A percentile compares a stretch with the other conserved stretches of the same genome.
phyloP scores from a whole-genome alignment of 805 yeast genomes.

The Pachysolen tannophilus region DNA sequence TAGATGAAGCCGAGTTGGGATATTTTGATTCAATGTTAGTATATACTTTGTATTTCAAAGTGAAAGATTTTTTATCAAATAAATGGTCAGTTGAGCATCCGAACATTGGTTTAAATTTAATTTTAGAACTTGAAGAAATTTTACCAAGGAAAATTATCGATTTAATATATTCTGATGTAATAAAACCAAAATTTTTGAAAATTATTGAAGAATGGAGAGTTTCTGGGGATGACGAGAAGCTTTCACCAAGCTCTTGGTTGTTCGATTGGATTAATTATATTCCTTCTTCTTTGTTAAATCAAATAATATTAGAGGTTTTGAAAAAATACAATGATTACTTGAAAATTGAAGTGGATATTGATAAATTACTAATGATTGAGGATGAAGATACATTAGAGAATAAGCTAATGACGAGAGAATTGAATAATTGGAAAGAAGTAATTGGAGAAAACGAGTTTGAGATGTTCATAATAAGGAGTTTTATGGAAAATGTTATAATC shows the following conservation, averaged over 20 bases:
- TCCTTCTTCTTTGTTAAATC: constrained; percentile 7
- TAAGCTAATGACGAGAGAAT: constrained; percentile 8
- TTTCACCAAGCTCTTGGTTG: constrained; percentile 17
- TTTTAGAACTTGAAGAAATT: constrained; percentile 33
- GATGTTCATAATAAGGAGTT: constrained; percentile 19
- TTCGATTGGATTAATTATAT: constrained; percentile 20
- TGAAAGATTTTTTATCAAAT: constrained; percentile 17
- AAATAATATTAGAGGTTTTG: constrained; percentile 10
- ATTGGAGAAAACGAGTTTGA: constrained; percentile 18
- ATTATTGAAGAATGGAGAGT: constrained; percentile 30
- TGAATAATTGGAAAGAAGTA: constrained; percentile 26
- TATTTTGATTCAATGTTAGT: constrained; percentile 28
- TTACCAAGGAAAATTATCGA: constrained; percentile 22
- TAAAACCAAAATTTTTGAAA: constrained; percentile 29
- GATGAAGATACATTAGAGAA: constrained; percentile 3
- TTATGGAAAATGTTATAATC: constrained; percentile 59
- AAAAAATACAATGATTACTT: constrained; percentile 13
- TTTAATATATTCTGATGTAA: constrained; percentile 19
- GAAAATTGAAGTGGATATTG: neutral
- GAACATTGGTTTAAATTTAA: constrained; percentile 26
- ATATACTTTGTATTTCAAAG: constrained; percentile 26
- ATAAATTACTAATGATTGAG: no score
- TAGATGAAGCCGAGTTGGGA: constrained; percentile 12
- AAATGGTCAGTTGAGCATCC: constrained; percentile 33
- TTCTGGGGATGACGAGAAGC: constrained; percentile 6